phyloP scores from a whole-genome alignment of 495 filamentous ascomycete species.

The Penicillium flavigenum region DNA sequence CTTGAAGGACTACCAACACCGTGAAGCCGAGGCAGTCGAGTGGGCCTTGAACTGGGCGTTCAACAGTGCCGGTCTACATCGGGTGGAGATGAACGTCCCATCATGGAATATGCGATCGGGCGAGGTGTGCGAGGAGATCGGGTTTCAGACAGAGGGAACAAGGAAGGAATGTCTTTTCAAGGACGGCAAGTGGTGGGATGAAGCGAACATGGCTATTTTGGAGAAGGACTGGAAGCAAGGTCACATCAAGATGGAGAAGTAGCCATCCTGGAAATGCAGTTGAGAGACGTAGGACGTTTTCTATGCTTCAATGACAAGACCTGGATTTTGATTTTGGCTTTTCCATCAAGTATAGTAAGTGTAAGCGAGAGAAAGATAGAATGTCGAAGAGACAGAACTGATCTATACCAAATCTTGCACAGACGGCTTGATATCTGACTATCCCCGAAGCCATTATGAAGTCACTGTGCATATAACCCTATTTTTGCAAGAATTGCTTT shows the following conservation, averaged over 20 bases:
- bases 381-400: background rate
- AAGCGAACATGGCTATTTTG: background rate
- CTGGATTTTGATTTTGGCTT: background rate
- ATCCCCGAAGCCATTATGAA: slow-evolving; percentile 1
- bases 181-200: background rate
- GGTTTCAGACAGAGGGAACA: background rate
- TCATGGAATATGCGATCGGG: background rate
- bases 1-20: background rate
- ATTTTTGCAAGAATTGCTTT: background rate
- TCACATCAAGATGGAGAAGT: background rate
- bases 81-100: background rate
- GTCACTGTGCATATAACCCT: background rate
- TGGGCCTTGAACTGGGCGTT: background rate
- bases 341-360: background rate
- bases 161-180: background rate
- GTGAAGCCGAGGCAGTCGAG: background rate
- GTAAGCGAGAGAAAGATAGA: background rate
- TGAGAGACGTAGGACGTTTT: background rate
- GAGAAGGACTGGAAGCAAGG: background rate
- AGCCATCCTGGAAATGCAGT: background rate
- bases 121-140: background rate
- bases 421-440: background rate
- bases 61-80: background rate
- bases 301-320: background rate
- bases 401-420: background rate